A percentile compares a stretch with the other conserved stretches of the same genome.
These are phyloP conservation scores for Monilinia fructigena DNA, from an alignment of 2,329 filamentous ascomycete species.

Conservation along the genomic window DNA sequence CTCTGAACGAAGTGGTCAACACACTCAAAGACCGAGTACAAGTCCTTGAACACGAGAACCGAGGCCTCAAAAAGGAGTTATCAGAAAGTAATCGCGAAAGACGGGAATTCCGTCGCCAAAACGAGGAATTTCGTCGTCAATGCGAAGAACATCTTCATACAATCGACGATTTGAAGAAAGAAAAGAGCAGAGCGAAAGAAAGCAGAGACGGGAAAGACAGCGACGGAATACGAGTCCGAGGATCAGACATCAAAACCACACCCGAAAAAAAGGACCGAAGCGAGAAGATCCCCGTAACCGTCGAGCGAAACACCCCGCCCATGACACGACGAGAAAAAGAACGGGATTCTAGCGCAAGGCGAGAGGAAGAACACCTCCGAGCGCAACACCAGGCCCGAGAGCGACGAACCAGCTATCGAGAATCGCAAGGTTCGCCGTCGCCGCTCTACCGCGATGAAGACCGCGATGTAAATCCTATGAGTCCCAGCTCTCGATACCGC, in stretches of 20 bases:
- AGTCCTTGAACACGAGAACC: conserved; percentile 1
- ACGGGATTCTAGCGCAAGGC: neutral
- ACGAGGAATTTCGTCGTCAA: conserved; percentile 16
- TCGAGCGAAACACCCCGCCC: conserved; percentile 13
- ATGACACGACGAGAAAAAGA: conserved; percentile 14
- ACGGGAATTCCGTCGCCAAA: conserved; percentile 17
- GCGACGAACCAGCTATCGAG: conserved; percentile 7
- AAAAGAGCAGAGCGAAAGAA: conserved; percentile 1
- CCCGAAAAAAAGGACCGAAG: conserved; percentile 11
- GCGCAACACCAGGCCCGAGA: conserved; percentile 1
- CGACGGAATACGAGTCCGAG: conserved; percentile 11
- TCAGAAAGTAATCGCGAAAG: conserved; percentile 13
- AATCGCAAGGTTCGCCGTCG: neutral
- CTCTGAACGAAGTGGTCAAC: conserved; percentile 10
- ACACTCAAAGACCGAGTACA: conserved; percentile 18
- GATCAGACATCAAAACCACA: neutral
- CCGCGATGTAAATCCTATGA: neutral
- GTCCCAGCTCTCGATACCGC: neutral
- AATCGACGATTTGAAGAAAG: conserved; percentile 13
- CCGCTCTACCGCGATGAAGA: conserved; percentile 6
- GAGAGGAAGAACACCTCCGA: neutral
- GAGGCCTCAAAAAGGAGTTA: conserved; percentile 22
- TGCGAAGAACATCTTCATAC: neutral
- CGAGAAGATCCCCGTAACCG: neutral
- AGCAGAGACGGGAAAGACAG: neutral